Evolutionary conservation across 2,329 filamentous ascomycete genomes (phyloP).

Genomic region (Xylaria sp.): DNA sequence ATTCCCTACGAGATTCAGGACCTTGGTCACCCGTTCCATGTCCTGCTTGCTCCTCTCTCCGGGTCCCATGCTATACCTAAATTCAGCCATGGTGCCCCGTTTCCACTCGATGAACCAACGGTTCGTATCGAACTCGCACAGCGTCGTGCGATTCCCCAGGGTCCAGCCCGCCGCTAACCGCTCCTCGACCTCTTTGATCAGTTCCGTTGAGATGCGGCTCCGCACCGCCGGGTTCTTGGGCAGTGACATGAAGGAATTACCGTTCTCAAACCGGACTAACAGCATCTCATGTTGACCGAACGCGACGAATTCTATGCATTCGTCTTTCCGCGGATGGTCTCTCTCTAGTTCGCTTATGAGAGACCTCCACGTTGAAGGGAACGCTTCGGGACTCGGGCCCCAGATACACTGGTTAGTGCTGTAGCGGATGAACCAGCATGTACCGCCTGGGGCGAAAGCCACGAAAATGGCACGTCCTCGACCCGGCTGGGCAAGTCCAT

Average conservation of each 20-base stretch:
- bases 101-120: constrained; percentile 35
- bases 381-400: neutral
- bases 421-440: constrained; percentile 32
- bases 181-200: constrained; percentile 27
- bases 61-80: constrained; percentile 25
- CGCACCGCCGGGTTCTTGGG: constrained; percentile 23
- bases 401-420: constrained; percentile 19
- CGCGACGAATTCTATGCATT: constrained; percentile 31
- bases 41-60: constrained; percentile 25
- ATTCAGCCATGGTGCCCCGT: constrained; percentile 25
- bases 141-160: constrained; percentile 26
- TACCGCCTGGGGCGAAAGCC: constrained; percentile 28
- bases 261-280: constrained; percentile 29
- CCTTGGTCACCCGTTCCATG: constrained; percentile 24
- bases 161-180: constrained; percentile 31
- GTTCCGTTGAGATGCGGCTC: constrained; percentile 11
- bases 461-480: constrained; percentile 25
- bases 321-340: constrained; percentile 29
- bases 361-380: constrained; percentile 25
- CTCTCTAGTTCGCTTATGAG: constrained; percentile 26
- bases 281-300: constrained; percentile 28
- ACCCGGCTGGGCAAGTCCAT: constrained; percentile 14
- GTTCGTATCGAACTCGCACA: constrained; percentile 28
- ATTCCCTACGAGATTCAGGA: constrained; percentile 22
- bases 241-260: constrained; percentile 26